Evolutionary conservation across 257 asterid genomes (phyloP), one percentile per base, ranked within the genome.

Genomic region (Leptodermis oblonga): DNA sequence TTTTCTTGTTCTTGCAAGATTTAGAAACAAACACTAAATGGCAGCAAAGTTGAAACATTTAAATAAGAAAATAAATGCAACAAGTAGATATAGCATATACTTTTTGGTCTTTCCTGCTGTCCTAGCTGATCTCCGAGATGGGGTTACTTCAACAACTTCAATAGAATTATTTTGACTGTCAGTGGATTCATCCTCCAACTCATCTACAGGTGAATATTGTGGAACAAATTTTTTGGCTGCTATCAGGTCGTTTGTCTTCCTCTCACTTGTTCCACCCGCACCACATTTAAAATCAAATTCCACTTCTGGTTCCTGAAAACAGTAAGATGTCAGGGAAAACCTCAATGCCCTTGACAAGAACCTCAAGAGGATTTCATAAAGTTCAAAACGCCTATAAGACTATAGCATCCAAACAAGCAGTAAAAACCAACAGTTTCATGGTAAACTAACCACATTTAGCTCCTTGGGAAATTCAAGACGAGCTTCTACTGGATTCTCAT

Each of bases 241-340:
- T 78, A 72, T 84, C 54, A 68, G 79, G 72, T 72, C 74, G 66
- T 42, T 74, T 73, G 36, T 73, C 56, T 79, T 82, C 62, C 69
- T 10, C 41, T 77, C 76, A 53, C 77, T 54, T 30, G 80, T 37
- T 56, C 76, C 94, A 69, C 98, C 96, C 0, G 86, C 87, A 59
- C 96, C 96, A 70, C 92, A 94, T 85, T 87, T 87, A 75, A 89
- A 92, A 85, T 89, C 92, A 73, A 65, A 77, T 62, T 83, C 87
- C 14, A 39, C 74, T 26, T 58, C 72, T 65, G 84, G 80, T 68
- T 80, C 92, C 95, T 85, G 84, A 62, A 55, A 37, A 20, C 43
- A 74, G 52, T 4, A 49, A 4, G 14, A 65, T 30, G 33, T 20
- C 34, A 51, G 12, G 28, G 2, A 69, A 18, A 30, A 34, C 39